These are phyloP conservation scores for Knoxdaviesia proteae DNA, from an alignment of 2,329 filamentous ascomycete genomes.

Conservation along the genomic window DNA sequence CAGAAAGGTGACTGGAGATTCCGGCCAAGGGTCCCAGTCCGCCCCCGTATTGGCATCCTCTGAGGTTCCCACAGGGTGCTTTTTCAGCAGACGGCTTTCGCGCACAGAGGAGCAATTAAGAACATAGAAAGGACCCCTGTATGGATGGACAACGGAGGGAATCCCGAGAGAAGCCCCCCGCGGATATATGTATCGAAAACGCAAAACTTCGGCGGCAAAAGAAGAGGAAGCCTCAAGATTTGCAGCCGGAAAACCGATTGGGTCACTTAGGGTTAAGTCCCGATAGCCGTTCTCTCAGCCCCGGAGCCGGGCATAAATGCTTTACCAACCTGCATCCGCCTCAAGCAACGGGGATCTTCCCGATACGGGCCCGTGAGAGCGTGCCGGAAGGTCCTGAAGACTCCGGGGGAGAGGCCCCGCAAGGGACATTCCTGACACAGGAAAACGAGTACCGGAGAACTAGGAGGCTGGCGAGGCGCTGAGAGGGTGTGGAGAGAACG, in stretches of 20 bases:
- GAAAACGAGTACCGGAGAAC: constrained; percentile 59
- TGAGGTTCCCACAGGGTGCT: constrained; percentile 13
- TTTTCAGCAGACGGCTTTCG: constrained; percentile 26
- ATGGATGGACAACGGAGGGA: constrained; percentile 36
- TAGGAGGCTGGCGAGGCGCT: constrained; percentile 59
- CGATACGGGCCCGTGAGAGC: constrained; percentile 37
- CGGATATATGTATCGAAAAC: constrained; percentile 10
- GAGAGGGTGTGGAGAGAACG: not conserved
- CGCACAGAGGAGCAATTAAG: constrained; percentile 11
- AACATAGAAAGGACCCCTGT: constrained; percentile 38
- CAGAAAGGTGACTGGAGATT: constrained; percentile 33
- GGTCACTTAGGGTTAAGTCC: constrained; percentile 93
- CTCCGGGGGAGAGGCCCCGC: constrained; percentile 19
- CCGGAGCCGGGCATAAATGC: too few species aligned
- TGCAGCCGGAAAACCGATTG: constrained; percentile 32
- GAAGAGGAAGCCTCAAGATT: too few species aligned
- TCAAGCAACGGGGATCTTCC: constrained; percentile 16
- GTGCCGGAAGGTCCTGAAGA: constrained; percentile 25
- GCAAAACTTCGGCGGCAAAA: constrained; percentile 34
- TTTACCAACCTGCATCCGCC: constrained; percentile 7
- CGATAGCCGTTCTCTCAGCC: constrained; percentile 40
- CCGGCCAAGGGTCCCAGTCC: constrained; percentile 20
- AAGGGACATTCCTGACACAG: constrained; percentile 37
- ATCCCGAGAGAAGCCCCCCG: too few species aligned
- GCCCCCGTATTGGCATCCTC: constrained; percentile 14